phyloP scores from a whole-genome alignment of 495 filamentous ascomycete genomes.

The Extremus antarcticus region DNA sequence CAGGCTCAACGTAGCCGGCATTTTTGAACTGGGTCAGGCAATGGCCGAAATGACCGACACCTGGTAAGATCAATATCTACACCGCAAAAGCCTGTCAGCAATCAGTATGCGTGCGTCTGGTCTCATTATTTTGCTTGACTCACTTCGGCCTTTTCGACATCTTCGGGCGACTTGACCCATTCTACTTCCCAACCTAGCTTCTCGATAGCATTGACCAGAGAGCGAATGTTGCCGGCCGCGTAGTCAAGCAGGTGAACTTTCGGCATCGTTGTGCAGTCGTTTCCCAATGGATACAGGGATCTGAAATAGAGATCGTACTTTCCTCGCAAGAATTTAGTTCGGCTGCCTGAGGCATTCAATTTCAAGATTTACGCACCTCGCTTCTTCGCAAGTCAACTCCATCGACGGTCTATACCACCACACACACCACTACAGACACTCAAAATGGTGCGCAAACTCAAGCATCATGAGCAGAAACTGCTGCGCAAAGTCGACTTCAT shows the following conservation, averaged over 20 bases:
- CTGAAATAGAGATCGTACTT: neutral
- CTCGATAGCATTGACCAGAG: conserved; percentile 93
- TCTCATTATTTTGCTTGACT: conserved; percentile 8
- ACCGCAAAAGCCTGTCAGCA: conserved; percentile 18
- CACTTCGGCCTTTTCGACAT: conserved; percentile 77
- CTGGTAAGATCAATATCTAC: conserved; percentile 82
- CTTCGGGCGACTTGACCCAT: conserved; percentile 77
- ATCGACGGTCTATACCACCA: neutral
- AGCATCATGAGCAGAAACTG: conserved; percentile 80
- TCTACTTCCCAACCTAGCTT: conserved; percentile 84
- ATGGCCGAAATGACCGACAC: conserved; percentile 95
- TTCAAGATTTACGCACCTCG: no score
- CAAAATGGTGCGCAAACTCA: conserved; percentile 78
- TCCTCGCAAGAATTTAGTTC: no score
- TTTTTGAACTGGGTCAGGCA: conserved; percentile 72
- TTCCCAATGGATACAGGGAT: no score
- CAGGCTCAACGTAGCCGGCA: conserved; percentile 70
- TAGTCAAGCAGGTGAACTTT: conserved; percentile 87
- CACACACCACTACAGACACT: neutral
- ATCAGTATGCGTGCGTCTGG: conserved; percentile 1
- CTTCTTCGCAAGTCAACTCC: neutral
- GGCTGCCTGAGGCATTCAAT: no score
- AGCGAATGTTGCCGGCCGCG: conserved; percentile 81
- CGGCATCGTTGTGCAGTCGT: conserved; percentile 65
- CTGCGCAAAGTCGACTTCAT: conserved; percentile 92